Evolutionary conservation across 1,139 yeast species (phyloP), one percentile per base, ranked within the genome.

Genomic region (Kodamaea anthophila): DNA sequence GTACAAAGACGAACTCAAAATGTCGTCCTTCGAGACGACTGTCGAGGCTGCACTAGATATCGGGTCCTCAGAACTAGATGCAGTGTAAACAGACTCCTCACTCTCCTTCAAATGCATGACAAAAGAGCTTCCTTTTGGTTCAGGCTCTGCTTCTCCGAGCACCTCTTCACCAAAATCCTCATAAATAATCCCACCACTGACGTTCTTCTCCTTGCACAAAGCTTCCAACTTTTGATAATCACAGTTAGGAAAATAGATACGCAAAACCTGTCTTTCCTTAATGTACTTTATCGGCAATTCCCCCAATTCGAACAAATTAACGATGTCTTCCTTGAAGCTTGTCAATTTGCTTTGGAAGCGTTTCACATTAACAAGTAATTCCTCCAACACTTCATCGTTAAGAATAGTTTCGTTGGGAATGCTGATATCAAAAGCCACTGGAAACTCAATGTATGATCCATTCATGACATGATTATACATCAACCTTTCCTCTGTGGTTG

Each of bases 191-290:
- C 82, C 83, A 16, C 68, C 65, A 5, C 60, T 46, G 9, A 77
- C 65, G 22, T 66, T 70, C 35, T 68, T 56, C 24, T 76, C 83
- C 28, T 59, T 45, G 37, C 77, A 53, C 31, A 76, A 51, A 12
- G 38, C 38, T 44, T 74, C 79, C 47, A 76, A 59, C 44, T 69
- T 74, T 11, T 44, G 49, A 10, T 58, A 53, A 37, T 75, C 79
- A 40, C 76, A 65, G 46, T 75, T 76, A 15, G 81, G 77, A 46
- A 76, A 76, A 45, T 69, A 73, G 26, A 76, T 67, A 37, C 75
- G 53, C 25, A 73, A 53, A 15, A 64, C 57, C 34, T 55, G 47
- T 30, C 53, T 52, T n/a, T 44, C 43, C 9, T 49, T 36, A 19
- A 57, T 43, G 38, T 58, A 62, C 36, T 61, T 65, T 35, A 71